phyloP scores from a whole-genome alignment of 208 protist species.

The Naegleria gruberi region DNA sequence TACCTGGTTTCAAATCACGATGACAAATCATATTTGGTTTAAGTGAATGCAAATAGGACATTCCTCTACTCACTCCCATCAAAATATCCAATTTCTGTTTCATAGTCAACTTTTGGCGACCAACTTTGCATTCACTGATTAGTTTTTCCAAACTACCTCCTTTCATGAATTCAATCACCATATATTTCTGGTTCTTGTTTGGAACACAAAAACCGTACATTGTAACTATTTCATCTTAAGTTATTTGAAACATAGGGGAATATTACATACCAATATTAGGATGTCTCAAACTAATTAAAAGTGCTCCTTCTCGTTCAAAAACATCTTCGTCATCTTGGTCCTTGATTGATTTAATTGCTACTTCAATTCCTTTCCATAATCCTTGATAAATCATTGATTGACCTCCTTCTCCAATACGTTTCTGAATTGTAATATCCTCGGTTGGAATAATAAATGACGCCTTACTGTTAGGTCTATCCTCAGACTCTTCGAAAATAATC shows the following conservation, averaged over 20 bases:
- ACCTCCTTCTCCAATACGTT: not conserved
- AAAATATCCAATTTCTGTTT: not conserved
- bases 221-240: too few relatives aligned
- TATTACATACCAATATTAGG: not conserved
- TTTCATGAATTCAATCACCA: not conserved
- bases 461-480: not conserved
- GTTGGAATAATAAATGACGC: not conserved
- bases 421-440: not conserved
- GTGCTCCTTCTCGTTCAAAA: not conserved
- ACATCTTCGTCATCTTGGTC: not conserved
- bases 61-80: not conserved
- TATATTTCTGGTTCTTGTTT: not conserved
- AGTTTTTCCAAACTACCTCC: not conserved
- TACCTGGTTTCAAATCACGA: constrained; percentile 16
- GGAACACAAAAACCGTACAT: not conserved
- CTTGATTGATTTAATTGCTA: not conserved
- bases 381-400: not conserved
- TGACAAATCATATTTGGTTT: not conserved
- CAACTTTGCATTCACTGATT: not conserved
- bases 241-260: too few relatives aligned
- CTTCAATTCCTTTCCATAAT: not conserved
- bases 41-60: not conserved
- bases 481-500: not conserved
- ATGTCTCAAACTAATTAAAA: not conserved
- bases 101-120: not conserved